Percentiles rank a stretch among this genome's conserved stretches.
phyloP scores from a whole-genome alignment of 2,329 filamentous ascomycete species.

The Epicoccum nigrum region DNA sequence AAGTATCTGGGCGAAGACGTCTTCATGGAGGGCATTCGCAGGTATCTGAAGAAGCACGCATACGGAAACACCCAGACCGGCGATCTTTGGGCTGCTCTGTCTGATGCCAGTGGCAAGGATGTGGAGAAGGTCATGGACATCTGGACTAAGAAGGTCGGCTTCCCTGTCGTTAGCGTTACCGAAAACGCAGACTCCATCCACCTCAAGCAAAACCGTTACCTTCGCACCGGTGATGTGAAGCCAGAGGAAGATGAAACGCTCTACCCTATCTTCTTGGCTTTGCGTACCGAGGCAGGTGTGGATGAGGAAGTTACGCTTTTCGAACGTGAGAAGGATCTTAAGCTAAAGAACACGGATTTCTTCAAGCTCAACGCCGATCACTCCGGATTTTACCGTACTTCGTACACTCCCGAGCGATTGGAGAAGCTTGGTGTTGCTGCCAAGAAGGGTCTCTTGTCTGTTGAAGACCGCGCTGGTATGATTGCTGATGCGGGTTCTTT shows the following conservation, averaged over 20 bases:
- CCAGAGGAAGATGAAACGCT: slow-evolving; percentile 88
- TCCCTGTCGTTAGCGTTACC: slow-evolving; percentile 85
- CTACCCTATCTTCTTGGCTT: slow-evolving; percentile 86
- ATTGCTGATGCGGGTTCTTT: slow-evolving; percentile 87
- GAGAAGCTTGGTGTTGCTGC: slow-evolving; percentile 87
- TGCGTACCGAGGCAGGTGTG: slow-evolving; percentile 83
- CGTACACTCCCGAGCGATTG: slow-evolving; percentile 81
- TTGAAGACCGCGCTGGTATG: slow-evolving; percentile 94
- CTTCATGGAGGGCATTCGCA: slow-evolving; percentile 89
- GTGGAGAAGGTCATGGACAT: slow-evolving; percentile 90
- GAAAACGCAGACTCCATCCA: slow-evolving; percentile 77
- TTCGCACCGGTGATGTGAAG: slow-evolving; percentile 90
- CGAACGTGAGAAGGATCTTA: slow-evolving; percentile 76
- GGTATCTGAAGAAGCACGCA: slow-evolving; percentile 94
- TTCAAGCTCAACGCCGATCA: slow-evolving; percentile 98
- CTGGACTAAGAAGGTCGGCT: slow-evolving; percentile 97
- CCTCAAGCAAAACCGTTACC: slow-evolving; percentile 93
- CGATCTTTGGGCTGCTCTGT: slow-evolving; percentile 88
- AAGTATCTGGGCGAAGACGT: slow-evolving; percentile 91
- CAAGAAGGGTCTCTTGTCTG: slow-evolving; percentile 77
- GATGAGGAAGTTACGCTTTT: slow-evolving; percentile 76
- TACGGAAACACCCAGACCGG: slow-evolving; percentile 92
- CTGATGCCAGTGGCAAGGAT: slow-evolving; percentile 87
- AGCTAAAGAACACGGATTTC: slow-evolving; percentile 80
- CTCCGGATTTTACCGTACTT: slow-evolving; percentile 88